Conservation (phyloP, 139 green algal genomes). For the Coccomyxa sp. region DNA sequence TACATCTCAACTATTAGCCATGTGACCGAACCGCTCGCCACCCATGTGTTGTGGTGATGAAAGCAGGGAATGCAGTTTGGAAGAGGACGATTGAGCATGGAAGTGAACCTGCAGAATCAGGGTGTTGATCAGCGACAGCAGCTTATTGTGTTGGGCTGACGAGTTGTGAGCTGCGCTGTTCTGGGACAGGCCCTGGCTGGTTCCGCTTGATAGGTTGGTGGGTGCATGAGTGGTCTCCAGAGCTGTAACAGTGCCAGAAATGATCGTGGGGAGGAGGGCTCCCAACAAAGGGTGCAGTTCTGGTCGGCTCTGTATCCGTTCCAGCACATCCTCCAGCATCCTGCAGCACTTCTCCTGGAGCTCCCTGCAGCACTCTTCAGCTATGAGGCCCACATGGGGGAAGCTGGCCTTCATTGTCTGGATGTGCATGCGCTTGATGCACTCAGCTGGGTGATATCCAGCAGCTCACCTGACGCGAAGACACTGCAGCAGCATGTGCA, state of each 20-base stretch:
- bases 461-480: slow-evolving; percentile 17
- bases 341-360: neutral
- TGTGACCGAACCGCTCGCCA: neutral
- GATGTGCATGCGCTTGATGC: neutral
- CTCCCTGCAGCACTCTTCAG: neutral
- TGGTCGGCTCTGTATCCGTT: neutral
- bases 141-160: neutral
- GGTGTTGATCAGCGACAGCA: neutral
- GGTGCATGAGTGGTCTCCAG: neutral
- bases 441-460: neutral
- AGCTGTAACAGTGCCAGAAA: neutral
- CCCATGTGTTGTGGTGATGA: neutral
- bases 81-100: neutral
- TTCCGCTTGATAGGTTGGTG: neutral
- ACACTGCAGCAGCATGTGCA: slow-evolving; percentile 42
- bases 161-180: too few species aligned
- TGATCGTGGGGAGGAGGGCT: neutral
- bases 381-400: too few species aligned
- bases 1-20: neutral
- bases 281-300: neutral
- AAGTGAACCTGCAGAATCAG: neutral
- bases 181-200: neutral
- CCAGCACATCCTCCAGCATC: neutral
- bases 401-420: too few species aligned
- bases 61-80: neutral